These are phyloP conservation scores for Wickerhamomyces sydowiorum DNA, from an alignment of 805 yeast species.

Conservation along the genomic window DNA sequence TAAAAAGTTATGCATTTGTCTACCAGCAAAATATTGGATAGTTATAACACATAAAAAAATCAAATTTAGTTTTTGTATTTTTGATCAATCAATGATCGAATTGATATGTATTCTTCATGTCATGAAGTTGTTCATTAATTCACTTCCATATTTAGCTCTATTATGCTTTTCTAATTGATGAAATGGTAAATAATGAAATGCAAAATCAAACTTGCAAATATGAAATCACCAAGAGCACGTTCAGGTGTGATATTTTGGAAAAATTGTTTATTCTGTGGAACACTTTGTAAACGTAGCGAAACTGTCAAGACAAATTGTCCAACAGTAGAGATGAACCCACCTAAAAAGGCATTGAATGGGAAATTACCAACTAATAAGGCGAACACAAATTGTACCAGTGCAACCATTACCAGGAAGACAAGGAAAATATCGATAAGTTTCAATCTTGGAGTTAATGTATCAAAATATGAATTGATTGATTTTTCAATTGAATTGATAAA, in stretches of 20 bases:
- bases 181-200: conserved; percentile 90
- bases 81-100: conserved; percentile 1
- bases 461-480: conserved; percentile 27
- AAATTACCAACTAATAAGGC: conserved; percentile 75
- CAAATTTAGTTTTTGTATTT: no score
- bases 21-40: no score
- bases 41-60: no score
- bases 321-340: conserved; percentile 88
- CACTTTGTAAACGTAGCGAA: conserved; percentile 70
- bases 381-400: conserved; percentile 73
- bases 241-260: conserved; percentile 42
- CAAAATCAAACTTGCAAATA: conserved; percentile 79
- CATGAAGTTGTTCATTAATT: conserved; percentile 3
- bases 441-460: conserved; percentile 35
- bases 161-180: conserved; percentile 48
- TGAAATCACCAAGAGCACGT: conserved; percentile 81
- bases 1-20: no score
- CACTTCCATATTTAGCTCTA: not conserved
- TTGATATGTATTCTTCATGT: no score
- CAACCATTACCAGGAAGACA: conserved; percentile 66
- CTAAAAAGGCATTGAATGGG: conserved; percentile 96
- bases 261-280: conserved; percentile 29
- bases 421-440: conserved; percentile 75
- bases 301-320: conserved; percentile 93
- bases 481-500: conserved; percentile 24